A percentile compares a stretch with the other conserved stretches of the same genome.
Evolutionary conservation across 1,139 yeast genomes (phyloP).

Genomic region (Kazachstania sp.): DNA sequence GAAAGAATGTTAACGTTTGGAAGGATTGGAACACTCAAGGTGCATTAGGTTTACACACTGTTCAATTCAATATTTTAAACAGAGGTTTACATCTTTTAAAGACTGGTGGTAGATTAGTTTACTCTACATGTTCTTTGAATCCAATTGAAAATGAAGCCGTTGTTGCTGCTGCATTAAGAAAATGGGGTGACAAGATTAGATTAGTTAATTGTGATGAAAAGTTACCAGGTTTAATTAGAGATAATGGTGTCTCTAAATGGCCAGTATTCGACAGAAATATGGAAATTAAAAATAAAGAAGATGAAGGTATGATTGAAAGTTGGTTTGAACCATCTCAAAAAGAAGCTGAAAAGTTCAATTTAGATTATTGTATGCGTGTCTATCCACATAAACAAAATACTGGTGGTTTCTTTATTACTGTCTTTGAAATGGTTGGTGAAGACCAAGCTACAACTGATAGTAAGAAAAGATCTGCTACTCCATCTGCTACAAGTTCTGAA

Average conservation of each 20-base stretch:
- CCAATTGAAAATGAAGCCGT: conserved; percentile 98
- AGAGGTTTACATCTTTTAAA: conserved; percentile 86
- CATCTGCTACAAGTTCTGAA: conserved; percentile 8
- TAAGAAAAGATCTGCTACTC: conserved; percentile 7
- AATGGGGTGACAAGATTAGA: conserved; percentile 58
- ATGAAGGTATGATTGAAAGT: conserved; percentile 45
- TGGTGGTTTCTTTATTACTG: conserved; percentile 96
- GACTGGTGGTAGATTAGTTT: conserved; percentile 86
- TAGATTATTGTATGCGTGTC: conserved; percentile 81
- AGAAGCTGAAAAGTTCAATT: conserved; percentile 52
- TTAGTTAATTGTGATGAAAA: conserved; percentile 64
- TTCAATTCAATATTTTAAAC: conserved; percentile 79
- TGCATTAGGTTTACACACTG: conserved; percentile 79
- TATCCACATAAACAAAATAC: conserved; percentile 97
- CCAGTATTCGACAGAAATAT: conserved; percentile 77
- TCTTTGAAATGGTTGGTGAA: conserved; percentile 58
- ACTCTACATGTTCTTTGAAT: conserved; percentile 91
- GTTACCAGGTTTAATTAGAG: conserved; percentile 71
- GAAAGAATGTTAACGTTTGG: conserved; percentile 96
- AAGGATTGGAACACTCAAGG: conserved; percentile 87
- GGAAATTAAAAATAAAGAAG: conserved; percentile 41
- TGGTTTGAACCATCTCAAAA: conserved; percentile 78
- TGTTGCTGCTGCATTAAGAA: conserved; percentile 82
- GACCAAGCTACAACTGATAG: conserved; percentile 17
- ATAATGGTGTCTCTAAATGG: conserved; percentile 73